These are phyloP conservation scores for Desmodesmus armatus DNA, from an alignment of 139 green algal species.

Conservation along the genomic window DNA sequence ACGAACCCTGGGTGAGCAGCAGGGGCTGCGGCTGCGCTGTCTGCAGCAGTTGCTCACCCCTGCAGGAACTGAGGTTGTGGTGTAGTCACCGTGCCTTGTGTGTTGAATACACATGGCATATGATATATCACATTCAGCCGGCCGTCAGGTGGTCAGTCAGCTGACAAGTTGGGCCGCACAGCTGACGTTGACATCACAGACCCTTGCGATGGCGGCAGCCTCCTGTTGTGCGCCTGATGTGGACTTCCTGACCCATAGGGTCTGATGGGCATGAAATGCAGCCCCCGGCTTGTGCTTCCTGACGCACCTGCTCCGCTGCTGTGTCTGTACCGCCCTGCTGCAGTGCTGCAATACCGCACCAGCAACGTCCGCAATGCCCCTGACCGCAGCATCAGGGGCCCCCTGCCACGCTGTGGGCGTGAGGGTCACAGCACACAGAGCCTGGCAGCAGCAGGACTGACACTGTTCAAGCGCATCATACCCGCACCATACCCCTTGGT, in stretches of 20 bases:
- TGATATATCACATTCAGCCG: background rate
- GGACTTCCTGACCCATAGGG: background rate
- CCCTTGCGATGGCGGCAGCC: no score
- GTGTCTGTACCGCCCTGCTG: background rate
- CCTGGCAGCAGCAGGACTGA: constrained; percentile 52
- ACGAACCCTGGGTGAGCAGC: constrained; percentile 59
- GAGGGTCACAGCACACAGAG: constrained; percentile 33
- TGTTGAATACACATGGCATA: background rate
- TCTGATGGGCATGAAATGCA: no score
- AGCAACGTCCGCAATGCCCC: background rate
- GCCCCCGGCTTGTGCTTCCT: no score
- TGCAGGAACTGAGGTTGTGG: no score
- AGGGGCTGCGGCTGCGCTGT: background rate
- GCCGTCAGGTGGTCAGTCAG: no score
- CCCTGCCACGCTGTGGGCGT: constrained; percentile 61
- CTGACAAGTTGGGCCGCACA: no score
- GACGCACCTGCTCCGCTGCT: background rate
- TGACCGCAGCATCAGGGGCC: constrained; percentile 62
- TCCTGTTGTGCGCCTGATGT: no score
- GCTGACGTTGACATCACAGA: no score
- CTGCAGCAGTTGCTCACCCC: background rate
- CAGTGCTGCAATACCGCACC: constrained; percentile 42
- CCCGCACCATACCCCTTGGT: constrained; percentile 71
- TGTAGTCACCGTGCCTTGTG: background rate
- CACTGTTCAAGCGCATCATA: constrained; percentile 45